A percentile compares a stretch with the other conserved stretches of the same genome.
Conservation (phyloP, 805 yeast species). For the Starmerella bombicola region DNA sequence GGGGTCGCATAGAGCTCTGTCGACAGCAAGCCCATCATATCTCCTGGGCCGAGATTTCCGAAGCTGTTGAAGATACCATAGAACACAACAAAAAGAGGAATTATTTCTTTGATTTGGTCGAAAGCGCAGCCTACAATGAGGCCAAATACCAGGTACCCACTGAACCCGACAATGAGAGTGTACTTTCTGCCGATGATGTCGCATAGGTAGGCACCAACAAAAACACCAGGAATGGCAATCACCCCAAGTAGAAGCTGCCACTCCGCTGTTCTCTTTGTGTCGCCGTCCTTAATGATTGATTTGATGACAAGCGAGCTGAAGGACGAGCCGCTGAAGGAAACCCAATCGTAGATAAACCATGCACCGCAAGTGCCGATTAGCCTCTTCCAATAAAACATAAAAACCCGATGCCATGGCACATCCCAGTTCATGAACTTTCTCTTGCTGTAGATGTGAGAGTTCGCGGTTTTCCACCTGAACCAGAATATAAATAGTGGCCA, state of each 20-base stretch:
- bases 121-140: slow-evolving; percentile 36
- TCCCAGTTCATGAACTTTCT: slow-evolving; percentile 48
- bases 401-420: slow-evolving; percentile 42
- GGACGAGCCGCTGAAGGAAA: slow-evolving; percentile 67
- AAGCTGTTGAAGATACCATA: slow-evolving; percentile 59
- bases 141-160: slow-evolving; percentile 53
- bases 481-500: slow-evolving; percentile 63
- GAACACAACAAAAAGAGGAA: slow-evolving; percentile 53
- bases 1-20: slow-evolving; percentile 67
- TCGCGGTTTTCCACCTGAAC: slow-evolving; percentile 57
- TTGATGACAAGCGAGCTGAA: slow-evolving; percentile 51
- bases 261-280: slow-evolving; percentile 48
- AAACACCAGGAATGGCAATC: slow-evolving; percentile 61
- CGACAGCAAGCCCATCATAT: slow-evolving; percentile 54
- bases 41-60: slow-evolving; percentile 73
- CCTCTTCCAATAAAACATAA: slow-evolving; percentile 57
- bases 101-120: slow-evolving; percentile 42
- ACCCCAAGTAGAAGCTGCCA: slow-evolving; percentile 58
- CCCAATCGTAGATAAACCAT: slow-evolving; percentile 74
- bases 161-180: slow-evolving; percentile 58
- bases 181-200: slow-evolving; percentile 55
- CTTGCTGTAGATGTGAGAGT: slow-evolving; percentile 50
- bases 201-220: slow-evolving; percentile 53
- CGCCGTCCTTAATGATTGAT: slow-evolving; percentile 32
- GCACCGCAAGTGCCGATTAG: slow-evolving; percentile 58